Evolutionary conservation across 495 filamentous ascomycete genomes (phyloP).

Genomic region (Amphirosellinia nigrospora): DNA sequence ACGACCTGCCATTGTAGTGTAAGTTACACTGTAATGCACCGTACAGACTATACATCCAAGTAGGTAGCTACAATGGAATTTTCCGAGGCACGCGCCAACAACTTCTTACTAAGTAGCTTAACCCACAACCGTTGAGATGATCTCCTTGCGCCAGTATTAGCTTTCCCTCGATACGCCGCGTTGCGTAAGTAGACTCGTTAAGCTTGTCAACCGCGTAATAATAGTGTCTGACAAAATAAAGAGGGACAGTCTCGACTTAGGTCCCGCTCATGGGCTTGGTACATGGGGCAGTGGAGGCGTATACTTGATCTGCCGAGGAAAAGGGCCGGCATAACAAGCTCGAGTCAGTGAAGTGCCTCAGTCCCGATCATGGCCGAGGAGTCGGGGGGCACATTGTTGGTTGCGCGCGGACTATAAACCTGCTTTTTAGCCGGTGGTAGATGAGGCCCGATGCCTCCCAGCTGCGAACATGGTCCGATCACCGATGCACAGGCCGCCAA

Average conservation of each 20-base stretch:
- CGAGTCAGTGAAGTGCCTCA: constrained; percentile 9
- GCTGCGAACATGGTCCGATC: neutral
- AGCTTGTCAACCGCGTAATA: constrained; percentile 17
- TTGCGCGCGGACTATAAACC: neutral
- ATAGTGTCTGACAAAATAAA: constrained; percentile 7
- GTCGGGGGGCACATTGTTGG: neutral
- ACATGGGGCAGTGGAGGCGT: neutral
- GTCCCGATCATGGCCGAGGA: neutral
- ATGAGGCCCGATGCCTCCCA: neutral
- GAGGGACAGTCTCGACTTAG: neutral
- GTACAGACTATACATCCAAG: neutral
- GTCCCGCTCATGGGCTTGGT: neutral
- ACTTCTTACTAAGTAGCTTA: no score
- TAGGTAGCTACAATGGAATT: constrained; percentile 4
- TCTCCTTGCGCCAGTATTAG: constrained; percentile 7
- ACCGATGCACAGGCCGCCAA: neutral
- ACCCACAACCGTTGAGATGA: constrained; percentile 11
- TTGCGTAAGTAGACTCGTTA: neutral
- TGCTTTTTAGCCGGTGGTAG: neutral
- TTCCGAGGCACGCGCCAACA: no score
- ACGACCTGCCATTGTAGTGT: no score
- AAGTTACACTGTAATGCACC: neutral
- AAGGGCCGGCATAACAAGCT: neutral
- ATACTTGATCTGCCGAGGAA: neutral
- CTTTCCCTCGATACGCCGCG: neutral